phyloP scores from a whole-genome alignment of 1,139 yeast species.

The Suhomyces wounanorum region DNA sequence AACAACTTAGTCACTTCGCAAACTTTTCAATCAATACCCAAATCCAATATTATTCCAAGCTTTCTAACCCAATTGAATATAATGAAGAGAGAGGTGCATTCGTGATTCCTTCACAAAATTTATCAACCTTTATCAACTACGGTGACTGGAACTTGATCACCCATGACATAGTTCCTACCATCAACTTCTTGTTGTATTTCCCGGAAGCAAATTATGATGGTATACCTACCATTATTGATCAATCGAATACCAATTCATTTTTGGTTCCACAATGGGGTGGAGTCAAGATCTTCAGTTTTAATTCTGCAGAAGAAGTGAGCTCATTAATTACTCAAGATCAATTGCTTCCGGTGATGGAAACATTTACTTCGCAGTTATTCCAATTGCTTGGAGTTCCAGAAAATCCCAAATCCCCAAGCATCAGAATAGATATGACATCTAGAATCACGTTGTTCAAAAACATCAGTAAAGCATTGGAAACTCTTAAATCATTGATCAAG shows the following conservation, averaged over 20 bases:
- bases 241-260: conserved; percentile 64
- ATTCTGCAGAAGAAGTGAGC: conserved; percentile 25
- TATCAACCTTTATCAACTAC: conserved; percentile 71
- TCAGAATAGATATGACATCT: conserved; percentile 67
- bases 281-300: conserved; percentile 52
- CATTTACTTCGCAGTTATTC: conserved; percentile 74
- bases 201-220: conserved; percentile 49
- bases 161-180: conserved; percentile 59
- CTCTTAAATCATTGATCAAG: conserved; percentile 69
- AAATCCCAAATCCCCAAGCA: conserved; percentile 52
- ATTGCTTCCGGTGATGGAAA: conserved; percentile 61
- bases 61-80: conserved; percentile 30
- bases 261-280: conserved; percentile 94
- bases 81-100: conserved; percentile 32
- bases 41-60: conserved; percentile 64
- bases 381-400: conserved; percentile 69
- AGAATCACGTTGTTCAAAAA: conserved; percentile 61
- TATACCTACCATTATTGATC: conserved; percentile 46
- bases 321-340: conserved; percentile 43
- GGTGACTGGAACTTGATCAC: conserved; percentile 75
- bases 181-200: conserved; percentile 68
- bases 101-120: conserved; percentile 41
- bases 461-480: conserved; percentile 49
- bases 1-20: conserved; percentile 49
- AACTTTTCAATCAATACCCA: conserved; percentile 80